Evolutionary conservation across 2,329 filamentous ascomycete genomes (phyloP), one percentile per base, ranked within the genome.

Genomic region (Macrophomina pseudophaseolina): DNA sequence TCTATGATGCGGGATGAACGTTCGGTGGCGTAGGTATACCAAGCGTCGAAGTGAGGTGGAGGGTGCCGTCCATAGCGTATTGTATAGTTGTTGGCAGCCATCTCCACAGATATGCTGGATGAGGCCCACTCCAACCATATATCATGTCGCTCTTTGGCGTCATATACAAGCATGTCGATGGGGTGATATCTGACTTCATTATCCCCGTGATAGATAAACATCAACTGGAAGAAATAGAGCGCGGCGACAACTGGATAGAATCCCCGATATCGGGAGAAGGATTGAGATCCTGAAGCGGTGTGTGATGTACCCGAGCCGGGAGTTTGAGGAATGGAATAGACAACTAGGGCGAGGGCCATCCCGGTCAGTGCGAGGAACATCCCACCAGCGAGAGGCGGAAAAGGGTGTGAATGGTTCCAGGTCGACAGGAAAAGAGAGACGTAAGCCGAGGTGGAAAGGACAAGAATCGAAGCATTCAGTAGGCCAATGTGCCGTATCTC

Each of bases 11-110:
- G 72, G 0, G 85, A 85, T 14, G 81, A 83, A 46, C 82, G 81
- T 6, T 75, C 80, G 5, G 77, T 82, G 1, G 87, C 86, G 72
- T 83, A 88, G 44, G 82, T 73, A 70, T 86, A 88, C 87, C 87
- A 89, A 66, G 82, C 77, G 68, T 88, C 84, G 69, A 89, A 89
- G 12, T 83, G 82, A 9, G 87, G 86, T 32, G 87, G 87, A 1
- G 87, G 87, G 68, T 83, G 79, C 64, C 83, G 81, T 2, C 78
- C 74, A 71, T 88, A 87, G 68, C 85, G 81, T 59, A 76, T 74
- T 51, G 78, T 80, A 72, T 89, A 89, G 46, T 83, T 79, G 23
- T 74, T 69, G 6, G 86, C 82, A 32, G 85, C 85, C 67, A 84
- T 80, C 38, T 75, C 71, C 1, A 88, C 74, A 11, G 76, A 83